Evolutionary conservation across 352 stramenopile genomes (phyloP), one percentile per base, ranked within the genome.

Genomic region (Pythium volutum): DNA sequence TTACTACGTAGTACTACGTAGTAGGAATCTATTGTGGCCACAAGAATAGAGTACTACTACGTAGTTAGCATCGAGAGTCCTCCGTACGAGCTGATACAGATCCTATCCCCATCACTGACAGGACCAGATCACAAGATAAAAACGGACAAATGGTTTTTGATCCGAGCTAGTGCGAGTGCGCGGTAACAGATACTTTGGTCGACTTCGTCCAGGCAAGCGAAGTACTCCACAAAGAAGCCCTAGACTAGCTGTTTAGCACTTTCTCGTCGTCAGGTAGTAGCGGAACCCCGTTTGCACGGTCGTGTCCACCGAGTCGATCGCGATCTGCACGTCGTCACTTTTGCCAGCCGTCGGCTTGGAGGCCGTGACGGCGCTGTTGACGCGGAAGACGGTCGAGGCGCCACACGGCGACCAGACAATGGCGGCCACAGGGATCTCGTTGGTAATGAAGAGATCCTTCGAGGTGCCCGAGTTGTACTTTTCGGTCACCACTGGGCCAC

Each of bases 231-330:
- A 9, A 33, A 33, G 29, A 33, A 9, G 29, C 4, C 29, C 29
- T 10, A 33, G 4, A 33, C 4, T 33, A 10, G 29, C 29, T 42
- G 52, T 53, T 43, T 61, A 47, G 53, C 61, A 67, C 61, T 33
- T 10, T 47, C 61, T 67, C 43, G 62, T 71, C 16, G 65, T 71
- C 56, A 83, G 51, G 63, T 68, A 81, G 73, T 81, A 81, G 46
- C 59, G 75, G 55, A 84, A 81, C 18, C 75, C 73, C n/a, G 61
- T 57, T 50, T 81, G 57, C 22, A 84, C 73, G n/a, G 70, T 81
- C 64, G 68, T 74, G 54, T 83, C 75, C 38, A 79, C 70, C 57
- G 75, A 84, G 68, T 84, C 75, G 50, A 81, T 71, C n/a, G 66
- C 73, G 38, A 84, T 67, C 56, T 84, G 73, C 27, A 77, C 76